These are phyloP conservation scores for Globisporangium takayamanum DNA, from an alignment of 352 stramenopile genomes.

Conservation along the genomic window DNA sequence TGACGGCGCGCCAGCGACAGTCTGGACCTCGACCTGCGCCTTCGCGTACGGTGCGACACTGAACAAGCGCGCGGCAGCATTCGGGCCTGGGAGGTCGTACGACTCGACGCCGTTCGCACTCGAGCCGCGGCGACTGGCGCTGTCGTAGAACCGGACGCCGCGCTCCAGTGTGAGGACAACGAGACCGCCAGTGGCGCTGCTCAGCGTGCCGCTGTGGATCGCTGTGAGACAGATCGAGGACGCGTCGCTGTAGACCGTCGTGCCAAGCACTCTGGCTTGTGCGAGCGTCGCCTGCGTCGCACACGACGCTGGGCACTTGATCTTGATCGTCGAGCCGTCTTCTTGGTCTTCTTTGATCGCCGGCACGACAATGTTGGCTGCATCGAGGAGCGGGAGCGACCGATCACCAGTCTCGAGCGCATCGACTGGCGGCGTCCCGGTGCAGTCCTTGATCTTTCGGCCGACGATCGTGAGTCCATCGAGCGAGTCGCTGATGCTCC, in stretches of 20 bases:
- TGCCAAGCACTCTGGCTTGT: conserved; percentile 43
- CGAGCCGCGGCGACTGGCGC: conserved; percentile 21
- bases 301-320: conserved; percentile 73
- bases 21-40: conserved; percentile 81
- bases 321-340: conserved; percentile 83
- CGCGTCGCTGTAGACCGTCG: conserved; percentile 80
- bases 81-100: conserved; percentile 24
- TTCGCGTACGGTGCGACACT: conserved; percentile 37
- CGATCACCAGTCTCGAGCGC: conserved; percentile 65
- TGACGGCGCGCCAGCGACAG: conserved; percentile 82
- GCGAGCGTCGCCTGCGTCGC: neutral
- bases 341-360: conserved; percentile 81
- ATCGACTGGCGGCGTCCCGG: conserved; percentile 85
- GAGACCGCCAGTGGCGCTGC: conserved; percentile 32
- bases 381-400: conserved; percentile 29
- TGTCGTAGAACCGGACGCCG: conserved; percentile 28
- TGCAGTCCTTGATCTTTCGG: conserved; percentile 87
- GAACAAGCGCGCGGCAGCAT: conserved; percentile 49
- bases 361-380: conserved; percentile 12
- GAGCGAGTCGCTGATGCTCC: conserved; percentile 30
- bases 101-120: conserved; percentile 59
- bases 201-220: conserved; percentile 83
- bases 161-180: conserved; percentile 70
- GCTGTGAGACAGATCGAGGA: conserved; percentile 89
- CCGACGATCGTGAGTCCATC: conserved; percentile 41